phyloP scores from a whole-genome alignment of 2,329 filamentous ascomycete species.

The Penicillium sp. region DNA sequence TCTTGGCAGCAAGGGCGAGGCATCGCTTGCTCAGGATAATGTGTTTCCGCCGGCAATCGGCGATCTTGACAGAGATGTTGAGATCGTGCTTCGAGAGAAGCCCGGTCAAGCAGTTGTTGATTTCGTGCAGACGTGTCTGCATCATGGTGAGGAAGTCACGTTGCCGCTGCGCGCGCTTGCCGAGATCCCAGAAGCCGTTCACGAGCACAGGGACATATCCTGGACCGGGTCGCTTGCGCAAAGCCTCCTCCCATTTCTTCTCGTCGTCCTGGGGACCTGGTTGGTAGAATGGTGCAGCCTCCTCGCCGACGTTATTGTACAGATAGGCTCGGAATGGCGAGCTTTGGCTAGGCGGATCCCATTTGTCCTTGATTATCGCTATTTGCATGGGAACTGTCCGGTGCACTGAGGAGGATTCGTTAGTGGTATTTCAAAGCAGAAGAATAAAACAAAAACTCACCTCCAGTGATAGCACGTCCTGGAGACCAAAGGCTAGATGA shows the following conservation, averaged over 20 bases:
- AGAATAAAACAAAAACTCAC: conserved; percentile 25
- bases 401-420: conserved; percentile 44
- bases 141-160: conserved; percentile 55
- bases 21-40: conserved; percentile 58
- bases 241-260: conserved; percentile 61
- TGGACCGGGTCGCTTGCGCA: conserved; percentile 56
- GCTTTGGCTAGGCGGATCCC: conserved; percentile 52
- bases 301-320: conserved; percentile 60
- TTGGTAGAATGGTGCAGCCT: conserved; percentile 59
- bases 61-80: conserved; percentile 56
- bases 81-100: conserved; percentile 60
- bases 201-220: conserved; percentile 59
- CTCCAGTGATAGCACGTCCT: conserved; percentile 43
- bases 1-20: conserved; percentile 60
- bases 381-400: conserved; percentile 61
- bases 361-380: conserved; percentile 58
- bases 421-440: conserved; percentile 11
- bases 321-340: conserved; percentile 60
- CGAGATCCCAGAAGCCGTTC: conserved; percentile 58
- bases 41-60: conserved; percentile 58
- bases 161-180: conserved; percentile 56
- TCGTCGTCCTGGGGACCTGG: conserved; percentile 57
- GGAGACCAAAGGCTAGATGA: conserved; percentile 45
- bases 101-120: conserved; percentile 59
- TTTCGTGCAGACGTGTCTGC: conserved; percentile 59